Base-by-base conservation (phyloP, 371 early-diverging fungal species). In the Mucor irregularis region DNA sequence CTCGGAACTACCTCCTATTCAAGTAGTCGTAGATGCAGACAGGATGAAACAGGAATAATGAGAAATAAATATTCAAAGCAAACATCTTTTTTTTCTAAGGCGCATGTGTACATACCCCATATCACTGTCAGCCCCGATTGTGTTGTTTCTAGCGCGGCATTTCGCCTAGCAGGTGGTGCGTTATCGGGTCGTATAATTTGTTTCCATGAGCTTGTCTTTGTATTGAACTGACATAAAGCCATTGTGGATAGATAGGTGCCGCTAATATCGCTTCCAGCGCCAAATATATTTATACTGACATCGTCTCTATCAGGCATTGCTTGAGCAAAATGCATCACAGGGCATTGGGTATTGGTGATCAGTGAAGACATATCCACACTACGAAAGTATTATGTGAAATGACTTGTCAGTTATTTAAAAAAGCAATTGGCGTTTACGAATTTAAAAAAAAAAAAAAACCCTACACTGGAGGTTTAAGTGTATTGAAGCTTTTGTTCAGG, bases 1-100 rank as follows among this genome's bases (percentile, higher is more conserved):
- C 8, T 66, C 66, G 21, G 66, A 57, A 37, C 40, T 62, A 16
- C 66, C 66, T 25, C 66, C 66, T 66, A 44, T 13, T 37, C n/a
- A n/a, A n/a, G n/a, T n/a, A n/a, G n/a, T n/a, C n/a, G n/a, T n/a
- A n/a, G n/a, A n/a, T n/a, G n/a, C n/a, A n/a, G n/a, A n/a, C n/a
- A n/a, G n/a, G n/a, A n/a, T n/a, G n/a, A n/a, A 11, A 49, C 16
- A 38, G 35, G 19, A 30, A 40, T 14, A 47, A 9, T 53, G 29
- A 43, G 43, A 26, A n/a, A 35, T 37, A 44, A n/a, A 13, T 4
- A n/a, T 35, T 34, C 8, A 48, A 31, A 40, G 11, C 1, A 17
- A 7, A 10, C n/a, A 2, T n/a, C 31, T 47, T 16, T 47, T 47
- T n/a, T 11, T 43, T 9, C 8, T 43, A 24, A 49, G 16, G n/a